These are phyloP conservation scores for Penicillium digitatum DNA, from an alignment of 2,329 filamentous ascomycete species.

Conservation along the genomic window DNA sequence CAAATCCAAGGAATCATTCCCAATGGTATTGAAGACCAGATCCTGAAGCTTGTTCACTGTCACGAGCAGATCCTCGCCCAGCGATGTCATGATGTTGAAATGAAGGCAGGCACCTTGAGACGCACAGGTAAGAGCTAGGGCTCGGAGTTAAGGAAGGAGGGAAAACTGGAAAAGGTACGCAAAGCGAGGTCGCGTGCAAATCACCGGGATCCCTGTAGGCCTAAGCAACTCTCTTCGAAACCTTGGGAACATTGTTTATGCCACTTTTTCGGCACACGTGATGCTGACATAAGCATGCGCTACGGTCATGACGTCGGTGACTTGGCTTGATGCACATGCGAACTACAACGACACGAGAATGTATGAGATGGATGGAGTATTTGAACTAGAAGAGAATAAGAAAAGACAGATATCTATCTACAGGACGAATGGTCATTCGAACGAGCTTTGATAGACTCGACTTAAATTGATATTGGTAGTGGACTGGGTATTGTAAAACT, in stretches of 20 bases:
- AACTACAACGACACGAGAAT: no score
- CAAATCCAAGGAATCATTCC: conserved; percentile 94
- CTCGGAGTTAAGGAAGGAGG: neutral
- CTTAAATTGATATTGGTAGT: neutral
- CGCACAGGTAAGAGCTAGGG: neutral
- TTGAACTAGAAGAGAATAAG: neutral
- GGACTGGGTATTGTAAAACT: neutral
- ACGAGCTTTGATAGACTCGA: neutral
- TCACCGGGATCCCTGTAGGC: conserved; percentile 14
- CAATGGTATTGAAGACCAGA: conserved; percentile 98
- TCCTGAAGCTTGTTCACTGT: conserved; percentile 99
- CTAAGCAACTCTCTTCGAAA: conserved; percentile 9
- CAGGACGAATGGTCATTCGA: neutral
- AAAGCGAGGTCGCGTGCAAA: conserved; percentile 5
- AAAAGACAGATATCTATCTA: neutral
- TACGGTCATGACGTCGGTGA: conserved; percentile 16
- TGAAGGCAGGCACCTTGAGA: neutral
- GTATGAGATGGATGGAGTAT: no score
- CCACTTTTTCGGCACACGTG: conserved; percentile 20
- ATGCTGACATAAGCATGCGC: conserved; percentile 7
- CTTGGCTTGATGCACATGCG: conserved; percentile 1
- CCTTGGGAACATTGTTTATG: conserved; percentile 21
- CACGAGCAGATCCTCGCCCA: conserved; percentile 90
- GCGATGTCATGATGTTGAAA: conserved; percentile 69
- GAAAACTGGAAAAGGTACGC: neutral